Evolutionary conservation across 129 eudicot genomes (phyloP).

Genomic region (Ambrosia trifida): DNA sequence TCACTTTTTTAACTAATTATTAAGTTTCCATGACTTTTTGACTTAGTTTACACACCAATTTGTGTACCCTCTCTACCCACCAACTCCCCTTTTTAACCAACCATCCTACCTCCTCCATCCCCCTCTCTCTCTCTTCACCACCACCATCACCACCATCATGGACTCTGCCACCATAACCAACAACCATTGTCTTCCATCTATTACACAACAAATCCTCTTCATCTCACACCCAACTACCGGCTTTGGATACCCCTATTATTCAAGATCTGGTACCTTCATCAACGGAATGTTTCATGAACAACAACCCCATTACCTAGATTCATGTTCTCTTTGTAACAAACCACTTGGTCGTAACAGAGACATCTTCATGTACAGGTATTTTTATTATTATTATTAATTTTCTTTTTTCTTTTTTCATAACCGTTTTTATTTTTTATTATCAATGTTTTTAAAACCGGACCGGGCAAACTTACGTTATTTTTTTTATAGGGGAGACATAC

Average conservation of each 20-base stretch:
- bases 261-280: conserved; percentile 37
- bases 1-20: conserved; percentile 17
- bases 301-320: conserved; percentile 37
- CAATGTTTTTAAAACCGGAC: too few species aligned
- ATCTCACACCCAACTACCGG: conserved; percentile 33
- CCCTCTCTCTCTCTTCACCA: conserved; percentile 3
- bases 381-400: too few species aligned
- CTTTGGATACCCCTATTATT: conserved; percentile 20
- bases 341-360: conserved; percentile 50
- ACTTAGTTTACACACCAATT: conserved; percentile 35
- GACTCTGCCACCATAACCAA: conserved; percentile 28
- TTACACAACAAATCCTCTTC: conserved; percentile 25
- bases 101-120: conserved; percentile 6
- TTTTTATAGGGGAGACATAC: conserved; percentile 52
- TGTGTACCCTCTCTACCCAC: conserved; percentile 29
- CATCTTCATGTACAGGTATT: conserved; percentile 62
- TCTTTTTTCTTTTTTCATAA: too few species aligned
- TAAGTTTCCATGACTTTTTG: conserved; percentile 22
- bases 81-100: conserved; percentile 45
- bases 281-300: conserved; percentile 45
- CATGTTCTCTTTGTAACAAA: conserved; percentile 48
- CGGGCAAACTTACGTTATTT: not conserved
- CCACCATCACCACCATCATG: conserved; percentile 21
- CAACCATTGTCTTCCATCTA: conserved; percentile 39
- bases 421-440: too few species aligned